These are phyloP conservation scores for Aspergillus nanangensis DNA, from an alignment of 495 filamentous ascomycete species.

Conservation along the genomic window DNA sequence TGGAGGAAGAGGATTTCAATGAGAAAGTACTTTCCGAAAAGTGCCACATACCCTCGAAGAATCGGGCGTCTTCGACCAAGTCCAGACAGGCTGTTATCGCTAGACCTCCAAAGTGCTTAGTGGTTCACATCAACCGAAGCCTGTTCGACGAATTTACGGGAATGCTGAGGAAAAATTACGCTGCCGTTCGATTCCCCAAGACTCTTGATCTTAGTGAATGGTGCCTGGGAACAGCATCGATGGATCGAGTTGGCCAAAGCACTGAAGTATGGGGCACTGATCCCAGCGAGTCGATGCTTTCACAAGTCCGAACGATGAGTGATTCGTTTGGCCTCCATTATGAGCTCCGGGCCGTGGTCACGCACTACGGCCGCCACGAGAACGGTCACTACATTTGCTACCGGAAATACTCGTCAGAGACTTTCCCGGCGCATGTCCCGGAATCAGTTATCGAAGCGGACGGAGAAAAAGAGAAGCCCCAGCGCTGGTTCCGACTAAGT, in stretches of 20 bases:
- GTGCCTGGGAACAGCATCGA: slow-evolving; percentile 57
- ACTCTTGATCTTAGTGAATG: slow-evolving; percentile 70
- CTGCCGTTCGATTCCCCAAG: slow-evolving; percentile 69
- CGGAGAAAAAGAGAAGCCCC: slow-evolving; percentile 31
- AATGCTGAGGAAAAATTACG: slow-evolving; percentile 74
- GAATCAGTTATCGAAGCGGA: slow-evolving; percentile 33
- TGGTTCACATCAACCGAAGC: slow-evolving; percentile 86
- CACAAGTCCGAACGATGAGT: slow-evolving; percentile 33
- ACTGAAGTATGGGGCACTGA: slow-evolving; percentile 63
- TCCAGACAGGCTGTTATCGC: slow-evolving; percentile 84
- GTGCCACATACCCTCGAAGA: slow-evolving; percentile 68
- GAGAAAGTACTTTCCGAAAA: slow-evolving; percentile 68
- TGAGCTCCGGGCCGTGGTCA: slow-evolving; percentile 77
- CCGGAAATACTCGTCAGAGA: slow-evolving; percentile 53
- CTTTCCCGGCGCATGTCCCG: slow-evolving; percentile 31
- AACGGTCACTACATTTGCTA: slow-evolving; percentile 97
- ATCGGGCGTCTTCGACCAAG: slow-evolving; percentile 68
- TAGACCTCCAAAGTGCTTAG: slow-evolving; percentile 70
- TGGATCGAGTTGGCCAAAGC: slow-evolving; percentile 23
- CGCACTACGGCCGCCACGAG: slow-evolving; percentile 86
- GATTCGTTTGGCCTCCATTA: slow-evolving; percentile 54
- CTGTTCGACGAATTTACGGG: slow-evolving; percentile 81
- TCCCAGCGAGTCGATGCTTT: slow-evolving; percentile 65
- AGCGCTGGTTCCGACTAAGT: slow-evolving; percentile 78
- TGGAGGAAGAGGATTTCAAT: slow-evolving; percentile 75